phyloP scores from a whole-genome alignment of 2,329 filamentous ascomycete genomes.

The Alternaria postmessia region DNA sequence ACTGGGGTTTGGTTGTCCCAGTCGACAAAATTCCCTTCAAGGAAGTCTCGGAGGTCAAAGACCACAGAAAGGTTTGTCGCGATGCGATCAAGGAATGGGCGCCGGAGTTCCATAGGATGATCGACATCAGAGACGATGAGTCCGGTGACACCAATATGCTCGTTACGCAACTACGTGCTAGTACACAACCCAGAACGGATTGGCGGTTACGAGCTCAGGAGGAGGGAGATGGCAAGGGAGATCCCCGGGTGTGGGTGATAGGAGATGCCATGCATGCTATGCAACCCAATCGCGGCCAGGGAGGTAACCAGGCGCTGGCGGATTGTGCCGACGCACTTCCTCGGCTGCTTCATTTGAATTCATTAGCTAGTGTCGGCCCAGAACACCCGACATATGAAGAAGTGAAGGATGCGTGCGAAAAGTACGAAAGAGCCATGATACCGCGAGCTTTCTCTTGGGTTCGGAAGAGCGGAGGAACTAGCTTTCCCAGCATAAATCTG shows the following conservation, averaged over 20 bases:
- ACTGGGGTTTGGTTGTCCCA: neutral
- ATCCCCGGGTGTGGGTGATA: conserved; percentile 3
- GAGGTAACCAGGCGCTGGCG: conserved; percentile 1
- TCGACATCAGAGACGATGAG: neutral
- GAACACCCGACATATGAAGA: neutral
- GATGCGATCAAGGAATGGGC: conserved; percentile 5
- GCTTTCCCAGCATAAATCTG: neutral
- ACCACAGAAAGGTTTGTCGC: neutral
- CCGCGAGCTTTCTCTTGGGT: conserved; percentile 2
- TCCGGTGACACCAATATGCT: neutral
- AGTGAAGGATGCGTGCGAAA: neutral
- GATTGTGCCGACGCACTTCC: conserved; percentile 1
- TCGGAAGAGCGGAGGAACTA: conserved; percentile 3
- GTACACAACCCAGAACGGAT: neutral
- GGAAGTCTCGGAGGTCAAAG: neutral
- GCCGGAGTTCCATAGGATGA: conserved; percentile 1
- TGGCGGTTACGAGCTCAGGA: neutral
- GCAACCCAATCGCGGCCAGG: conserved; percentile 7
- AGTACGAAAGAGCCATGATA: neutral
- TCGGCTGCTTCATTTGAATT: neutral
- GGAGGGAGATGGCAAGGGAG: neutral
- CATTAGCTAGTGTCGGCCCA: neutral
- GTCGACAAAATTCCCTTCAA: neutral
- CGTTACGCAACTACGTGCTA: neutral
- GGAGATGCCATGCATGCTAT: conserved; percentile 6